A percentile compares a stretch with the other conserved stretches of the same genome.
Evolutionary conservation across 1,284 basidiomycete species (phyloP).

Genomic region (Ceratobasidium sp.): DNA sequence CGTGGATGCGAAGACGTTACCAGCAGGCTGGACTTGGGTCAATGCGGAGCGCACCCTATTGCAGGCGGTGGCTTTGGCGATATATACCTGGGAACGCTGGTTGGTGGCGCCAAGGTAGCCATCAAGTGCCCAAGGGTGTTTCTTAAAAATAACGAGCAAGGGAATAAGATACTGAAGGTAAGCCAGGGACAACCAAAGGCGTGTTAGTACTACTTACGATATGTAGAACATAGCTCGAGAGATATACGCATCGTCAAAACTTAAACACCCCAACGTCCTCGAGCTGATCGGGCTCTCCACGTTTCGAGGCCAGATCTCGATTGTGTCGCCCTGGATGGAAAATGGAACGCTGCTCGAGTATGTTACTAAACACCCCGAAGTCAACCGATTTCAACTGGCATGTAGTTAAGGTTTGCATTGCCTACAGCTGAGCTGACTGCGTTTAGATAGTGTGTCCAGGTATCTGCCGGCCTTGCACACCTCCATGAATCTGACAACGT

Average conservation of each 20-base stretch:
- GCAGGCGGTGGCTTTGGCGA: conserved; percentile 5
- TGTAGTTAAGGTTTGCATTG: neutral
- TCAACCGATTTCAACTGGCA: neutral
- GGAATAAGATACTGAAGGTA: neutral
- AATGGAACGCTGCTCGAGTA: conserved; percentile 4
- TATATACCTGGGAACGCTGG: neutral
- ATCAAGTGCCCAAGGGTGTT: conserved; percentile 12
- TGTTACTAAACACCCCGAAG: neutral
- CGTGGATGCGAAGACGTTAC: conserved; percentile 19
- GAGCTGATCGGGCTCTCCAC: neutral
- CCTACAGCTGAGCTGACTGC: neutral
- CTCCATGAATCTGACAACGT: conserved; percentile 1
- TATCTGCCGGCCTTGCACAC: conserved; percentile 11
- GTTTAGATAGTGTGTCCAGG: conserved; percentile 13
- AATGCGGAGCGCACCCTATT: neutral
- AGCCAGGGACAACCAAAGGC: neutral
- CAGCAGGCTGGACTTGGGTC: neutral
- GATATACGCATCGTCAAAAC: conserved; percentile 23
- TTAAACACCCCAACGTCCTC: conserved; percentile 11
- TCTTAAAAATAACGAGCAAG: neutral
- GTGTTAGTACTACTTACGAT: too few relatives aligned
- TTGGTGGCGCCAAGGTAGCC: neutral
- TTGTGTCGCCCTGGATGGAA: conserved; percentile 25
- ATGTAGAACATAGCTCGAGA: conserved; percentile 14
- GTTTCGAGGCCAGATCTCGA: conserved; percentile 14